Evolutionary conservation across 1,139 yeast genomes (phyloP), one percentile per base, ranked within the genome.

Genomic region (Candida labiduridarum): DNA sequence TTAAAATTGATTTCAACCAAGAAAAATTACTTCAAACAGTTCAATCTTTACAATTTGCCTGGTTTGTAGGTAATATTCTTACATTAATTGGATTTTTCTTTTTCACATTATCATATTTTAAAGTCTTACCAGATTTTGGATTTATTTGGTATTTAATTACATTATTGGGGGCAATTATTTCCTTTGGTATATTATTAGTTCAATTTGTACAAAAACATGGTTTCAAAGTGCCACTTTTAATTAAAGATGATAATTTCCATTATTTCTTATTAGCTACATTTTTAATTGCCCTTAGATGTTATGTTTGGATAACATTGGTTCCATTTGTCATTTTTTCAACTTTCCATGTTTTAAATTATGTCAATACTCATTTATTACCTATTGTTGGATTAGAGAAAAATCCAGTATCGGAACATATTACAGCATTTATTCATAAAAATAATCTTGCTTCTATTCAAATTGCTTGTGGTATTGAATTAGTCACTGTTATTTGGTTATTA

Each of bases 121-220:
- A 56, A 46, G 56, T 67, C 46, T 62, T 65, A 31, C 53, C 53
- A 9, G 50, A 52, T 60, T 46, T 60, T 58, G 61, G 78, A 76
- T 56, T 56, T 61, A 48, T 67, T 51, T 78, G 87, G 76, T 90
- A 89, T 71, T 76, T 81, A 49, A 62, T 81, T 50, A 78, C 89
- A 1, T 84, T 84, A 55, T 47, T 85, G 11, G 88, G 94, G 14
- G 85, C 88, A 6, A 65, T 89, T 46, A 80, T 78, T 58, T 85
- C 96, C 36, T 91, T 89, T 67, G 91, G 90, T 22, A 82, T 92
- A 56, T 87, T 90, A 52, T 69, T 88, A 30, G 84, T 76, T 68
- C 94, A 90, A 61, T 59, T 66, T 52, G 58, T 69, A 47, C 67
- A 63, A 51, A 74, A 69, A 60, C 61, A 62, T 66, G 71, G 76